phyloP scores from a whole-genome alignment of 169 alveolate species.

The Plasmodium berghei region DNA sequence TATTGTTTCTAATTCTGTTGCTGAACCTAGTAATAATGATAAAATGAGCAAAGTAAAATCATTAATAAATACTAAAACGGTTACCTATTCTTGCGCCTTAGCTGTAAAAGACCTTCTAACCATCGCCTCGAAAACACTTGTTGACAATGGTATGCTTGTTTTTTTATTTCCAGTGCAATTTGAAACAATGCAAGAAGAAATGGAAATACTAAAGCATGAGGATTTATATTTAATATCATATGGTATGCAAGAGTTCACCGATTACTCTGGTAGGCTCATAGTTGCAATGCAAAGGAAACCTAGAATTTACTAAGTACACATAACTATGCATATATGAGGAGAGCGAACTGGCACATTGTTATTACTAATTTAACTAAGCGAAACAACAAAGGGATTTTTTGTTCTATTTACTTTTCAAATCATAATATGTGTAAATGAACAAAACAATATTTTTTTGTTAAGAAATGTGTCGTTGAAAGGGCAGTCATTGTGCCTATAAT shows the following conservation, averaged over 20 bases:
- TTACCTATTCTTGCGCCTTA: constrained; percentile 30
- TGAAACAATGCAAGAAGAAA: constrained; percentile 66
- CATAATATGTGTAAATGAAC: too few species aligned
- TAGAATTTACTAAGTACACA: constrained; percentile 11
- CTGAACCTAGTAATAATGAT: not conserved
- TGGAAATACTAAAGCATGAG: constrained; percentile 50
- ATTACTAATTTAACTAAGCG: too few species aligned
- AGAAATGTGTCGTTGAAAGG: too few species aligned
- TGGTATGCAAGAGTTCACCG: constrained; percentile 57
- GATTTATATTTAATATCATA: constrained; percentile 72
- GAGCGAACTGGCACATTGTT: too few species aligned
- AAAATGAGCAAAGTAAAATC: constrained; percentile 13
- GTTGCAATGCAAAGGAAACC: constrained; percentile 74
- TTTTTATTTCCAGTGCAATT: constrained; percentile 86
- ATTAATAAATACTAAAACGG: constrained; percentile 31
- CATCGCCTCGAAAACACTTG: constrained; percentile 81
- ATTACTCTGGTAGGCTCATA: constrained; percentile 51
- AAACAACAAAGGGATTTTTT: too few species aligned
- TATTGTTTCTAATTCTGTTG: too few species aligned
- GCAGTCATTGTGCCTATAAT: too few species aligned
- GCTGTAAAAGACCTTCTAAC: constrained; percentile 76
- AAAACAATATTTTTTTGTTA: too few species aligned
- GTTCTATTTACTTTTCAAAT: too few species aligned
- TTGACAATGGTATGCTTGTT: constrained; percentile 86
- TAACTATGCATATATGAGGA: too few species aligned